Base-by-base conservation (phyloP, 768 basidiomycete species). In the Symmetrospora coprosmae region DNA sequence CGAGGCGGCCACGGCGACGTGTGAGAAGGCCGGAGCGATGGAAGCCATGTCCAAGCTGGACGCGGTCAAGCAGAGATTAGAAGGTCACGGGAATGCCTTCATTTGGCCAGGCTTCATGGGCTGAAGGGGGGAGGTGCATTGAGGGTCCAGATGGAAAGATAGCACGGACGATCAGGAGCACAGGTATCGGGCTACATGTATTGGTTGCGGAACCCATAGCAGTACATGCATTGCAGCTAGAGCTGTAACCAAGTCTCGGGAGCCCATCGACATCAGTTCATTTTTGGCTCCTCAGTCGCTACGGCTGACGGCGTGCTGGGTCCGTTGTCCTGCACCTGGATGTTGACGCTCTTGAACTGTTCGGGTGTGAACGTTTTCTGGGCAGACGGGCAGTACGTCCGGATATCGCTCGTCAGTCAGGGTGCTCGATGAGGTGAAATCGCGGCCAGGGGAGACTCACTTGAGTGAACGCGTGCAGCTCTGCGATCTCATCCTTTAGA, bases 21-120 rank as follows among this genome's bases (percentile, higher is more conserved):
- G 65, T 37, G 68, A 70, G 48, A 62, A 47, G 13, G 38, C 65
- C 19, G 71, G 71, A 4, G 71, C 71, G 11, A 67, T 70, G 66
- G 70, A 72, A 47, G 66, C 66, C 13, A 65, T 70, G 6, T 69
- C 71, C 25, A 62, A 21, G 6, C 28, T 66, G 28, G 27, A 30
- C 11, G 55, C 64, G 11, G 71, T 71, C 5, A 35, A 50, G 28
- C 50, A 23, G 14, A 53, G 67, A 13, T 53, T 68, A 28, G 56
- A 23, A 23, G n/a, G 34, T 27, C 16, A 43, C 16, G 53, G 53
- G 23, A 35, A 33, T 50, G 27, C 49, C 49, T 7, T 33, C 38
- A 19, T 34, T 31, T 2, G 19, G 9, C 6, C 38, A 50, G 49
- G 14, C 4, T 31, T 50, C 16, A 19, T 33, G 33, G 33, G 9